Evolutionary conservation across 495 filamentous ascomycete species (phyloP), one percentile per base, ranked within the genome.

Genomic region (Penicillium goetzii): DNA sequence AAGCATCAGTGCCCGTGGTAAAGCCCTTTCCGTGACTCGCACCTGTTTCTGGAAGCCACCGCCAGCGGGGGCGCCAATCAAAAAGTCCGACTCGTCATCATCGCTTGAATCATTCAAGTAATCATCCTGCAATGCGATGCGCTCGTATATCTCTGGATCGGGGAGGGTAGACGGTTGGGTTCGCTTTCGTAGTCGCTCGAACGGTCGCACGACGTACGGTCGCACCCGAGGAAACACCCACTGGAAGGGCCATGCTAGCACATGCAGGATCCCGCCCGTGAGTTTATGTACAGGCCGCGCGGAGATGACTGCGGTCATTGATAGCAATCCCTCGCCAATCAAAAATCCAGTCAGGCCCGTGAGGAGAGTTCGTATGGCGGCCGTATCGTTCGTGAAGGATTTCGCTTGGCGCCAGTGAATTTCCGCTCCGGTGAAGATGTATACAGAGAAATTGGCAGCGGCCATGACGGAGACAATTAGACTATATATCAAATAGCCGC

Each of bases 371-470:
- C 70, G 69, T 6, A 77, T 69, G 19, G 74, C 76, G 26, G 77
- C 76, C 11, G 74, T 72, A 62, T 78, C 74, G 25, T 65, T 68
- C 43, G 73, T 71, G 59, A 77, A 76, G 55, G 69, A 67, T 40
- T 69, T 72, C 45, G 75, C 76, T 50, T 78, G 76, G 59, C 68
- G 66, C 77, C 77, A 80, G 68, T 80, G 76, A 32, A 80, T 78
- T 56, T 80, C 77, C 41, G 77, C 73, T 3, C 77, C 77, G 32
- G 72, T 76, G 8, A 73, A 71, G 41, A 77, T 50, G 52, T 76
- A 80, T 57, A 80, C 75, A 57, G 74, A 77, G 59, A 69, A 64
- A 43, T 77, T 78, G 62, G 76, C 68, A 14, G 74, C 55, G 28
- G 75, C 67, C 76, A 79, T 79, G 38, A 68, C 69, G 30, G 73